Evolutionary conservation across 139 green algal genomes (phyloP), one percentile per base, ranked within the genome.

Genomic region (Volvox africanus): DNA sequence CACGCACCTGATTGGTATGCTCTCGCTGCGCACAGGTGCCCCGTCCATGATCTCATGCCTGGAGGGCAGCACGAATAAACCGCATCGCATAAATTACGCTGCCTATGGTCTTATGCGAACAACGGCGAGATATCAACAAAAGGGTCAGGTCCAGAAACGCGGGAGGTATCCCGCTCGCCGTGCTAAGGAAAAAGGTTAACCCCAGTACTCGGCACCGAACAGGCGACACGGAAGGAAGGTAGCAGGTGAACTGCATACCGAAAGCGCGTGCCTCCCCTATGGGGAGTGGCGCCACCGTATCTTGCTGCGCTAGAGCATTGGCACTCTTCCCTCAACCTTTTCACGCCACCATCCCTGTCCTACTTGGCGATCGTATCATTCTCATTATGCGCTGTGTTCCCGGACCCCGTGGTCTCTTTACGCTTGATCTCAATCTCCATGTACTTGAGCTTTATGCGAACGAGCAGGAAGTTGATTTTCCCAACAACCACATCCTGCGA

Each of bases 401-500:
- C 97, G 1, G 90, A 93, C n/a, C 97, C 97, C 1, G 94, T 97
- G 33, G 97, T 99, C 93, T 99, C 98, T 28, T 97, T 93, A 36
- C 98, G 95, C 78, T 97, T 94, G 36, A 99, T 98, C 95, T 99
- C 98, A 33, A 99, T 91, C 96, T 99, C 98, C 98, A 99, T 99
- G 96, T 99, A 97, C 94, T 99, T 99, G 55, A 99, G 95, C 93
- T 99, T 99, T 92, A 99, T 99, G 77, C 98, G 95, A 80, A 99
- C 98, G 76, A 99, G 96, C 94, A 99, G 90, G 89, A 99, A 99
- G 95, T 99, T 98, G 89, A 99, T 99, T 83, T 98, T 98, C 61
- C 98, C 98, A 19, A 99, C 94, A 30, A 99, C 97, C 18, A 97
- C 96, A 93, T 99, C 98, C 88, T 95, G 44, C 44, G 71, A 71